phyloP scores from a whole-genome alignment of 2,329 filamentous ascomycete species.

The Lasiodiplodia sp. region DNA sequence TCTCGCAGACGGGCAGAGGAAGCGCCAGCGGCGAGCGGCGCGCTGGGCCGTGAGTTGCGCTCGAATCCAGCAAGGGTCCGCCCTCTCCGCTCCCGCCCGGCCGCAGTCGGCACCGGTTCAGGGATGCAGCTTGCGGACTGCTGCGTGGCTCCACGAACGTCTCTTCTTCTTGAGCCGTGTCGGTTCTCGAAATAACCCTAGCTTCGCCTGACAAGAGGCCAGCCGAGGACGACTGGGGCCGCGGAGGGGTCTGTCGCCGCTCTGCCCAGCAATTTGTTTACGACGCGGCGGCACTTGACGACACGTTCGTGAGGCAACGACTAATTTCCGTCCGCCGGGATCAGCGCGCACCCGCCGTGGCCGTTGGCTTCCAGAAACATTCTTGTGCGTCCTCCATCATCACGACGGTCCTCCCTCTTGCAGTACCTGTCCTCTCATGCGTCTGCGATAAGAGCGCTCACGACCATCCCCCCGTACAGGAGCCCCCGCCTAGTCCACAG shows the following conservation, averaged over 20 bases:
- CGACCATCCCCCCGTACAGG: neutral
- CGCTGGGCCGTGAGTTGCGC: slow-evolving; percentile 6
- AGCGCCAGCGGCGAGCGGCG: neutral
- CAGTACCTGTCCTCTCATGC: neutral
- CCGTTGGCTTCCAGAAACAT: slow-evolving; percentile 25
- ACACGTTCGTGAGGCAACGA: slow-evolving; percentile 25
- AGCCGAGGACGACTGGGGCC: slow-evolving; percentile 15
- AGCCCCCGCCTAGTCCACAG: neutral
- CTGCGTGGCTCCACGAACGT: neutral
- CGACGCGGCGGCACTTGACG: slow-evolving; percentile 17
- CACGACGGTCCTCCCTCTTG: neutral
- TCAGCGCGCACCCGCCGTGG: slow-evolving; percentile 14
- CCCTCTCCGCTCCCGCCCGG: slow-evolving; percentile 21
- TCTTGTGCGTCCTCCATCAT: slow-evolving; percentile 19
- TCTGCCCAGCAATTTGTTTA: slow-evolving; percentile 23
- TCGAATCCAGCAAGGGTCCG: slow-evolving; percentile 16
- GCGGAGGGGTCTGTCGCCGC: slow-evolving; percentile 7
- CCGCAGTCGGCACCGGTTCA: slow-evolving; percentile 16
- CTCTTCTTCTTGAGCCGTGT: neutral
- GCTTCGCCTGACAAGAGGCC: neutral
- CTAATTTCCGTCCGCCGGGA: slow-evolving; percentile 27
- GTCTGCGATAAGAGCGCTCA: neutral
- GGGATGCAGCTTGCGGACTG: slow-evolving; percentile 18
- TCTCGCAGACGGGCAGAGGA: neutral
- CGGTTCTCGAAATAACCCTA: slow-evolving; percentile 16